Conservation (phyloP, 2,329 filamentous ascomycete species). For the Colletotrichum lupini region DNA sequence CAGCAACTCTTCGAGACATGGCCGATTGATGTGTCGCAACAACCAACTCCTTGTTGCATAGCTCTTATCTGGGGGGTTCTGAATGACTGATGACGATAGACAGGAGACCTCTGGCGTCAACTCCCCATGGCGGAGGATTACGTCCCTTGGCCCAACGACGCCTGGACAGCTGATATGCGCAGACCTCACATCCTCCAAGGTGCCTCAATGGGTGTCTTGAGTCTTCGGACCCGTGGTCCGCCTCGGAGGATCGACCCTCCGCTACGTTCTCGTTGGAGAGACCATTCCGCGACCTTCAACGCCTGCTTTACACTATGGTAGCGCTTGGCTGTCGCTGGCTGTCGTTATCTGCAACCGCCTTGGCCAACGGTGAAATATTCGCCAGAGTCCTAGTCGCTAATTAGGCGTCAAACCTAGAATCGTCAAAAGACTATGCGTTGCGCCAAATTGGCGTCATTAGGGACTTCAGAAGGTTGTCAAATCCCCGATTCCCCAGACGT, state of each 20-base stretch:
- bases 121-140: not conserved
- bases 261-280: not conserved
- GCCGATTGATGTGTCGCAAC: not conserved
- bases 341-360: not conserved
- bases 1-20: not conserved
- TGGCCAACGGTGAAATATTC: not conserved
- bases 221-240: not conserved
- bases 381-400: not conserved
- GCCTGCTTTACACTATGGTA: not conserved
- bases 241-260: not conserved
- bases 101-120: not conserved
- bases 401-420: not conserved
- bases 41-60: not conserved
- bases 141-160: not conserved
- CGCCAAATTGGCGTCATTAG: not conserved
- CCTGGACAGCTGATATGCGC: too few relatives aligned
- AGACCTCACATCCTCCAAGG: not conserved
- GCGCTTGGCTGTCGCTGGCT: not conserved
- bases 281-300: not conserved
- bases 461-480: not conserved
- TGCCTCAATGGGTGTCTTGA: not conserved
- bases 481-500: constrained; percentile 3
- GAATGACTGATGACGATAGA: not conserved
- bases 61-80: not conserved
- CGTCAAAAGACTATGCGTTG: not conserved